Percentiles rank a stretch among this genome's conserved stretches.
Conservation (phyloP, 345 rosid genomes). For the Mercurialis annua region DNA sequence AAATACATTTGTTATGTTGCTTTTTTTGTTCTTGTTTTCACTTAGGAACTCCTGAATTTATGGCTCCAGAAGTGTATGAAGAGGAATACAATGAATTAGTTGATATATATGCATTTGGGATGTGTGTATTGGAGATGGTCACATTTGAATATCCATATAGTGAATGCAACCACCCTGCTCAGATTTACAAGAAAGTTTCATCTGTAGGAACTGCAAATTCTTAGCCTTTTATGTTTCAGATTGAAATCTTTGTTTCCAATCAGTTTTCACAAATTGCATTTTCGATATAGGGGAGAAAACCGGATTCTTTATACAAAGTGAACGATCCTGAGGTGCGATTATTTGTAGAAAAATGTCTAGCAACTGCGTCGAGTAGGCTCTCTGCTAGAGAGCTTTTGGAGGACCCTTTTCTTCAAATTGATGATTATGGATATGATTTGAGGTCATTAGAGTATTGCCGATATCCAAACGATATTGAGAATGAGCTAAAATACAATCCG, state of each 20-base stretch:
- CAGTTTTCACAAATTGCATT: slow-evolving; percentile 12
- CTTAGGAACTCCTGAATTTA: slow-evolving; percentile 96
- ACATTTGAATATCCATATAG: slow-evolving; percentile 95
- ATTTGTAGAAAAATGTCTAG: slow-evolving; percentile 88
- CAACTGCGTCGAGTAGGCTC: slow-evolving; percentile 66
- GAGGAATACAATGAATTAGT: slow-evolving; percentile 95
- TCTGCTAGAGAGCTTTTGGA: slow-evolving; percentile 78
- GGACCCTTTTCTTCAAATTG: slow-evolving; percentile 68
- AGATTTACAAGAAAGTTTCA: slow-evolving; percentile 95
- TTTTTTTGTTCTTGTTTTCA: neutral
- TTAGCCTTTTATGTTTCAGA: neutral
- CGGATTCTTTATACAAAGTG: slow-evolving; percentile 77
- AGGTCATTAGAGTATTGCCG: slow-evolving; percentile 41
- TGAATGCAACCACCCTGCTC: slow-evolving; percentile 91
- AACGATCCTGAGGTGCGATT: slow-evolving; percentile 63
- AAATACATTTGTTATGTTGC: neutral
- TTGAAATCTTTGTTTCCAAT: neutral
- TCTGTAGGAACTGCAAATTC: slow-evolving; percentile 56
- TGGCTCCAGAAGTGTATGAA: slow-evolving; percentile 99
- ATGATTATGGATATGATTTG: slow-evolving; percentile 53
- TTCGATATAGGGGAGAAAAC: slow-evolving; percentile 74
- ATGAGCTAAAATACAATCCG: slow-evolving; percentile 49
- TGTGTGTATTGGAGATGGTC: slow-evolving; percentile 97
- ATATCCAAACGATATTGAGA: slow-evolving; percentile 32
- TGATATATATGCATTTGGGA: slow-evolving; percentile 93